Evolutionary conservation across 2,329 filamentous ascomycete genomes (phyloP), one percentile per base, ranked within the genome.

Genomic region (Paracoccidioides brasiliensis): DNA sequence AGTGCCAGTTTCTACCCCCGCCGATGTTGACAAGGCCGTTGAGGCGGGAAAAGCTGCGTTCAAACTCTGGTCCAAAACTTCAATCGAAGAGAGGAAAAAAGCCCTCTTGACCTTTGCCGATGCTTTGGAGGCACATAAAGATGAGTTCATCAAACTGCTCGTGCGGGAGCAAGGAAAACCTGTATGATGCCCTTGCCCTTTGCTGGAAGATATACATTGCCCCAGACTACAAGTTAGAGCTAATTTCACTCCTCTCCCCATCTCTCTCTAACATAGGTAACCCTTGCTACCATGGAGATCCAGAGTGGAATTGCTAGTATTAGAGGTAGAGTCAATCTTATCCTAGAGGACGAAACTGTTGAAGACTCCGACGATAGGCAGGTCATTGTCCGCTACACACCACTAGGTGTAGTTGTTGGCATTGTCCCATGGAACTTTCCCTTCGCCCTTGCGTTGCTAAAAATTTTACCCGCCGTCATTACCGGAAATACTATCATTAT

Each of bases 391-490:
- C 64, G 69, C n/a, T 67, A 71, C 54, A 67, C 63, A 0, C 72
- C 72, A 0, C 57, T 74, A 1, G 71, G 72, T 4, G 69, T 74
- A 12, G 61, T 74, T 1, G 78, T 72, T 10, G 80, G 76, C 56
- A 82, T 83, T 60, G 77, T 78, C 30, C 80, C 80, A 0, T 83
- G 81, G 80, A 83, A 83, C 64, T 83, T 67, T 59, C 70, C 72
- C 3, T 57, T 72, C 9, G 52, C 69, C 22, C 57, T 74, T 28
- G 71, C 73, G 10, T 72, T 74, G 53, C 69, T 77, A 49, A 83
- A 83, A 65, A 72, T 79, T 40, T 70, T 68, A 4, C 70, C 75
- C 0, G 72, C 77, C 0, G 64, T 80, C 3, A 65, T 79, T 30
- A 78, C 78, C 0, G 78, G 77, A 32, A 79, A 79, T 63, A 68